phyloP scores from a whole-genome alignment of 1,139 yeast species.

The Blastobotrys elegans region DNA sequence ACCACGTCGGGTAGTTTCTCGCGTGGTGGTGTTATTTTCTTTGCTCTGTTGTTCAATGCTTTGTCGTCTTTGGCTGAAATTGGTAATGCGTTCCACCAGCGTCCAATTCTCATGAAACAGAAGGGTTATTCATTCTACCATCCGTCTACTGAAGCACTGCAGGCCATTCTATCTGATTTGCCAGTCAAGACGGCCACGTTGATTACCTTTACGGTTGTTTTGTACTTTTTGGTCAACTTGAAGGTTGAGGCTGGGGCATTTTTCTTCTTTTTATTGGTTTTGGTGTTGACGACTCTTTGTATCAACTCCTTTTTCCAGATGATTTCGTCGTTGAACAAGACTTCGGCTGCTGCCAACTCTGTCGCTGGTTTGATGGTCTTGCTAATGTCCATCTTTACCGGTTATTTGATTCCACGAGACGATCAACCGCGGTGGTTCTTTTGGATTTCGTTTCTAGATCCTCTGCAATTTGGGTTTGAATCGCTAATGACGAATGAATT shows the following conservation, averaged over 20 bases:
- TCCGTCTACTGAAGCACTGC: constrained; percentile 63
- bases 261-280: constrained; percentile 50
- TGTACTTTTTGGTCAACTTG: constrained; percentile 56
- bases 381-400: constrained; percentile 52
- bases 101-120: constrained; percentile 59
- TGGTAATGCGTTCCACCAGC: constrained; percentile 49
- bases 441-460: constrained; percentile 58
- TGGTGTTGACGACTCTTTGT: constrained; percentile 44
- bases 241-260: constrained; percentile 56
- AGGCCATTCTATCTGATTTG: constrained; percentile 52
- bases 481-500: constrained; percentile 55
- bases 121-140: constrained; percentile 59
- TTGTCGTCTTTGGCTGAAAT: constrained; percentile 56
- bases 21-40: constrained; percentile 54
- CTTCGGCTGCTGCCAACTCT: constrained; percentile 57
- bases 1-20: constrained; percentile 51
- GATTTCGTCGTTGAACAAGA: constrained; percentile 52
- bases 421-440: constrained; percentile 50
- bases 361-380: constrained; percentile 53
- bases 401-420: constrained; percentile 54
- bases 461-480: constrained; percentile 54
- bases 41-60: constrained; percentile 53
- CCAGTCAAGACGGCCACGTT: constrained; percentile 50
- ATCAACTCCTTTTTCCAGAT: constrained; percentile 58
- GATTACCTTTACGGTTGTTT: constrained; percentile 42